Evolutionary conservation across 2,329 filamentous ascomycete genomes (phyloP).

Genomic region (Leptographium flavum): DNA sequence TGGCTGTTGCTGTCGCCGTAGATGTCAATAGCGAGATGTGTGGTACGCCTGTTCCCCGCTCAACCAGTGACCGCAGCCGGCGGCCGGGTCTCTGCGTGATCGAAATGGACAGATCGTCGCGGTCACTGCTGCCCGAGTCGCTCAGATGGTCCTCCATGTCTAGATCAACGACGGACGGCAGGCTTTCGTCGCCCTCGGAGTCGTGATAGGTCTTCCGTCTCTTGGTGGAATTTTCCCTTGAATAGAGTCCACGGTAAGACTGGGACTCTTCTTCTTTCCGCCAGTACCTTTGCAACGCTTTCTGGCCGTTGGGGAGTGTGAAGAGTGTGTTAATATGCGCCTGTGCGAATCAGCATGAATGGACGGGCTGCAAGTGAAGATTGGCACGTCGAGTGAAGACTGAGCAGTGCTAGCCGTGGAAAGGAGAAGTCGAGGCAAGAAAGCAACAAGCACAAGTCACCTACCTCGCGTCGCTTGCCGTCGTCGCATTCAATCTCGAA

Average conservation of each 20-base stretch:
- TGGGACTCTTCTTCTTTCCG: background rate
- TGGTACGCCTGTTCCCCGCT: background rate
- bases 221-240: background rate
- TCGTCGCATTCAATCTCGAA: slow-evolving; percentile 12
- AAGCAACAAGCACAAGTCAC: background rate
- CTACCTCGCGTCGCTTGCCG: slow-evolving; percentile 8
- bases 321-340: slow-evolving; percentile 1
- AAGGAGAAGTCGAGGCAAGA: background rate
- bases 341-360: background rate
- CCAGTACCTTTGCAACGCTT: slow-evolving; percentile 6
- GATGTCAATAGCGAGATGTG: slow-evolving; percentile 8
- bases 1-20: background rate
- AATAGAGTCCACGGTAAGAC: slow-evolving; percentile 1
- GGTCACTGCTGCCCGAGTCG: background rate
- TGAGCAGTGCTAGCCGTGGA: background rate
- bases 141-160: background rate
- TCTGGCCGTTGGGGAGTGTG: slow-evolving; percentile 10
- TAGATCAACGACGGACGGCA: slow-evolving; percentile 1
- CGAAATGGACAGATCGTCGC: background rate
- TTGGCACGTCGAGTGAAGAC: too few species aligned
- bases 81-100: background rate
- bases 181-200: background rate
- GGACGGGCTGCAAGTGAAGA: background rate
- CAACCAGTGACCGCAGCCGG: background rate
- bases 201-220: slow-evolving; percentile 2